Base-by-base conservation (phyloP, 73 alveolate species). In the Paramecium pentaurelia region DNA sequence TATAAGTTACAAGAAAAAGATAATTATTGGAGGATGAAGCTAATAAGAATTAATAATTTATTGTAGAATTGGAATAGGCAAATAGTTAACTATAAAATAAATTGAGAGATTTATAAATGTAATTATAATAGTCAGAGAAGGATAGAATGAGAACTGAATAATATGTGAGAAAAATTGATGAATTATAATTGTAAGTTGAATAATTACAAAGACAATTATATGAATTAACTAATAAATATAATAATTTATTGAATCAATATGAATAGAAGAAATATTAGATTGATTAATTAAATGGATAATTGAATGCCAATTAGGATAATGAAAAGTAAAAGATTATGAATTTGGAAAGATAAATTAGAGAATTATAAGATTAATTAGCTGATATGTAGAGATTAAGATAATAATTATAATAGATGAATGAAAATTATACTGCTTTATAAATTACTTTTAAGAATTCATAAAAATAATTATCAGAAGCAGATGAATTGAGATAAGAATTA, bases 341-440 rank as follows among this genome's bases (percentile, higher is more conserved):
- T 73, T 38, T 73, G 20, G 60, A 73, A 40, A 37, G 60, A 73
- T 40, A 73, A 37, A 20, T 37, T 14, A 40, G 60, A 40, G 58
- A 73, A 16, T 73, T 37, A 73, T 18, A 73, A 36, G 87, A 73
- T 37, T 37, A 73, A 36, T 34, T 37, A 28, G 60, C 60, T 16
- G 87, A 73, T 73, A 73, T 36, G 60, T 36, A 73, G n/a, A 73
- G 60, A 37, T 40, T 73, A 44, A 73, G 60, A 73, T n/a, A 34
- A 9, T 25, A 73, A 37, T 18, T 73, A 16, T n/a, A 73, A 5
- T 73, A 73, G 47, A 73, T 73, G 87, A 73, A 73, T 73, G 87
- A 73, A n/a, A 73, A 73, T 40, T 73, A 73, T 14, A 22, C 34
- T 14, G 87, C 87, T 5, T 73, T 73, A 40, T 73, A 73, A 20